Evolutionary conservation across 164 flowering plant species (phyloP), one percentile per base, ranked within the genome.

Genomic region (Platanus orientalis): DNA sequence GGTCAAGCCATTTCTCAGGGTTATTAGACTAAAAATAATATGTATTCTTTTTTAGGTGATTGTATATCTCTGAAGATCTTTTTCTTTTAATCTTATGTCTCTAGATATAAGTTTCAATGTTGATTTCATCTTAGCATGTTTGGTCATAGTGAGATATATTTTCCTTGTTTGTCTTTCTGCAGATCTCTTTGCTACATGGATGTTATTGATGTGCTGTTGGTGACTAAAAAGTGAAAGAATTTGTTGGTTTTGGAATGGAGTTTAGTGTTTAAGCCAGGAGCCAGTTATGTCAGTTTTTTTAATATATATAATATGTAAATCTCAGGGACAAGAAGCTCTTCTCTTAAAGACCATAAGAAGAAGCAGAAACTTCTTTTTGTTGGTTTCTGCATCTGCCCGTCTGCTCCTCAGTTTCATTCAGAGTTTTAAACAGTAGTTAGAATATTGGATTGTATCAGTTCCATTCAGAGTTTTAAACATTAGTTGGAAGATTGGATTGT

Each of bases 311-410:
- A n/a, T n/a, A n/a, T n/a, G n/a, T n/a, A n/a, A n/a, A 47, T 26
- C 7, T 24, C 11, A 60, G 76, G 70, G 65, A 63, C 48, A 61
- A 26, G 58, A 16, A 59, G 40, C 24, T 29, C 19, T 27, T 42
- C 25, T 7, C 44, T 7, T 14, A 17, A 25, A 40, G 36, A 61
- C 36, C 39, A 28, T 40, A 54, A n/a, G 64, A 54, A 52, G 71
- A 23, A 30, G 76, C 72, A 69, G 81, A 64, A 21, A 53, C 45
- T 70, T 67, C 50, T 70, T 74, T 71, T 75, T 64, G 64, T 67
- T 63, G 55, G 54, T 68, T 64, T 71, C 72, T 69, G 42, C 42
- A 36, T 36, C 42, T 36, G 42, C 42, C 42, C n/a, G n/a, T n/a
- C n/a, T n/a, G n/a, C n/a, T n/a, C n/a, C 42, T 14, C 42, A 36